These are phyloP conservation scores for Ammopiptanthus mongolicus DNA, from an alignment of 306 rosid species.

Conservation along the genomic window DNA sequence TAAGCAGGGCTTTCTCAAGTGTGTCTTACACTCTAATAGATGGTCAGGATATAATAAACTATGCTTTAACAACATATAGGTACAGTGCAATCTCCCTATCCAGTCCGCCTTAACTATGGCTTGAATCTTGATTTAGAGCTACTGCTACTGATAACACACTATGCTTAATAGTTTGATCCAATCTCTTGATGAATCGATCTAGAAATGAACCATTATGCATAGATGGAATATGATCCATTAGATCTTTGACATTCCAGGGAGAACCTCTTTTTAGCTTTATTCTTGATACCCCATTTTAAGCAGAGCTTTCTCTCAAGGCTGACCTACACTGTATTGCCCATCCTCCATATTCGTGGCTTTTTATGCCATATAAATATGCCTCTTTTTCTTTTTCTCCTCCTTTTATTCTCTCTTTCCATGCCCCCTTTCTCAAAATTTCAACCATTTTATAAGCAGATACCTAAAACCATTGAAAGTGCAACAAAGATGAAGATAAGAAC, in stretches of 20 bases:
- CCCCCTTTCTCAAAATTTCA: conserved; percentile 40
- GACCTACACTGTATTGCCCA: conserved; percentile 38
- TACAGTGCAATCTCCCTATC: neutral
- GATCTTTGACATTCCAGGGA: conserved; percentile 44
- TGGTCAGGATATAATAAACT: neutral
- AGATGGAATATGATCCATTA: conserved; percentile 35
- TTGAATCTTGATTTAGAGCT: neutral
- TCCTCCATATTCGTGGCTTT: conserved; percentile 43
- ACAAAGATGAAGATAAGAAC: conserved; percentile 27
- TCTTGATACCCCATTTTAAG: conserved; percentile 37
- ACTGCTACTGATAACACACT: neutral
- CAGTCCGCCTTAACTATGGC: neutral
- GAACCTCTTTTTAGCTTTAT: conserved; percentile 44
- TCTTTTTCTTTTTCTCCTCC: conserved; percentile 42
- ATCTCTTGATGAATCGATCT: neutral
- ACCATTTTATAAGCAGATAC: conserved; percentile 37
- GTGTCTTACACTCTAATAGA: conserved; percentile 19
- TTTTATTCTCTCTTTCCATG: conserved; percentile 33
- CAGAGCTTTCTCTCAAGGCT: conserved; percentile 46
- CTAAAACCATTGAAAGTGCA: conserved; percentile 36
- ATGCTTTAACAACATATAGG: neutral
- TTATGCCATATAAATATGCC: conserved; percentile 40
- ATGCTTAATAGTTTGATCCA: neutral
- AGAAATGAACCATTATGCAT: neutral
- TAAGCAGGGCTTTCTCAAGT: conserved; percentile 18